phyloP scores from a whole-genome alignment of 2,329 filamentous ascomycete species.

The Monosporascus sp. region DNA sequence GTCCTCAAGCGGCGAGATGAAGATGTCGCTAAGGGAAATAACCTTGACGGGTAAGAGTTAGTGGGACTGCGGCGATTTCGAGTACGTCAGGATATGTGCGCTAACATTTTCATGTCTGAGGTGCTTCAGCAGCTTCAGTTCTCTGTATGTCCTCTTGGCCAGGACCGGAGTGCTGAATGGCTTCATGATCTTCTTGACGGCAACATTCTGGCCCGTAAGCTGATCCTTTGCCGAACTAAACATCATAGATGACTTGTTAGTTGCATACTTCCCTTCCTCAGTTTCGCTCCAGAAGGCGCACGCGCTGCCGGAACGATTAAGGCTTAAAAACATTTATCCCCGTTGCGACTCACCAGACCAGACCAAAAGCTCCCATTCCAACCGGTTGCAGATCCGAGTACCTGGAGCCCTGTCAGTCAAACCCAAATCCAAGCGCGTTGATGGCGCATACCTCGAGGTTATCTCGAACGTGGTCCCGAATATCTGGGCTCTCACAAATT shows the following conservation, averaged over 20 bases:
- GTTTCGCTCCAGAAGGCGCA: background rate
- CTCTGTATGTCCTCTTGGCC: slow-evolving; percentile 94
- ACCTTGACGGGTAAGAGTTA: slow-evolving; percentile 49
- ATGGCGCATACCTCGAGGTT: slow-evolving; percentile 73
- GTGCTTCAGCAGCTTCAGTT: slow-evolving; percentile 96
- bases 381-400: slow-evolving; percentile 98
- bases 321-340: slow-evolving; percentile 8
- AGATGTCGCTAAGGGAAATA: slow-evolving; percentile 98
- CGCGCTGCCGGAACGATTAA: background rate
- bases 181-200: slow-evolving; percentile 99
- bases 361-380: slow-evolving; percentile 97
- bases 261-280: background rate
- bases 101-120: slow-evolving; percentile 91
- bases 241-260: slow-evolving; percentile 14
- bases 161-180: slow-evolving; percentile 98
- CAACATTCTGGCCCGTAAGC: slow-evolving; percentile 92
- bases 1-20: slow-evolving; percentile 97
- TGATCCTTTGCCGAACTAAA: slow-evolving; percentile 91
- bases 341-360: slow-evolving; percentile 73
- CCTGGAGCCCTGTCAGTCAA: slow-evolving; percentile 43
- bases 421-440: slow-evolving; percentile 4
- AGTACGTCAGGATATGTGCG: slow-evolving; percentile 9
- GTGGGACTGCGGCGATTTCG: slow-evolving; percentile 13
- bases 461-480: slow-evolving; percentile 99
- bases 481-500: slow-evolving; percentile 98